These are phyloP conservation scores for Dipodascus albidus DNA, from an alignment of 805 yeast species.

Conservation along the genomic window DNA sequence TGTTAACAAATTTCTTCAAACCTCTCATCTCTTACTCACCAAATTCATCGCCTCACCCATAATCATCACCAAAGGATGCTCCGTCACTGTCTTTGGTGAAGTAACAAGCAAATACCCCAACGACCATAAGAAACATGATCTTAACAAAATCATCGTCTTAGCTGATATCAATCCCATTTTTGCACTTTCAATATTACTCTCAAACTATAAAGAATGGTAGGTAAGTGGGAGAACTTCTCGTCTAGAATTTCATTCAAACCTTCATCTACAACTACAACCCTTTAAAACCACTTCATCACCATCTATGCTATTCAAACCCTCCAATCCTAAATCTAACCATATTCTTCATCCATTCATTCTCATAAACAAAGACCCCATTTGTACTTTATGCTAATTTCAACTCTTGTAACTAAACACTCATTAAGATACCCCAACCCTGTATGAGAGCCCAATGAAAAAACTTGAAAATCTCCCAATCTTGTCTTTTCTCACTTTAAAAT, in stretches of 20 bases:
- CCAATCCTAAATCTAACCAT: too few species aligned
- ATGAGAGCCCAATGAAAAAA: not conserved
- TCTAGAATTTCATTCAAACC: not conserved
- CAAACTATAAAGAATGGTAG: too few species aligned
- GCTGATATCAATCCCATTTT: constrained; percentile 13
- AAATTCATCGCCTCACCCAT: constrained; percentile 19
- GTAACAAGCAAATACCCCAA: constrained; percentile 20
- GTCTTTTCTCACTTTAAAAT: not conserved
- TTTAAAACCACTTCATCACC: too few species aligned
- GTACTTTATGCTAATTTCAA: too few species aligned
- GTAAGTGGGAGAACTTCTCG: not conserved
- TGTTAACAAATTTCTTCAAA: not conserved
- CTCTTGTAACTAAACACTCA: too few species aligned
- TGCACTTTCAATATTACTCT: too few species aligned
- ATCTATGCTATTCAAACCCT: too few species aligned
- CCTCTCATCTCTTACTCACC: constrained; percentile 6
- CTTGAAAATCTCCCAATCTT: not conserved
- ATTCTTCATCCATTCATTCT: too few species aligned
- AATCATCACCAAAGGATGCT: constrained; percentile 18
- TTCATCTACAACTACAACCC: too few species aligned
- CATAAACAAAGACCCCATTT: too few species aligned
- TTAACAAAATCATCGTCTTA: constrained; percentile 14
- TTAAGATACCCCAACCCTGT: not conserved
- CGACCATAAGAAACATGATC: constrained; percentile 18
- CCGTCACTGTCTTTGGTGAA: constrained; percentile 18